Evolutionary conservation across 257 asterid genomes (phyloP), one percentile per base, ranked within the genome.

Genomic region (Phtheirospermum japonicum): DNA sequence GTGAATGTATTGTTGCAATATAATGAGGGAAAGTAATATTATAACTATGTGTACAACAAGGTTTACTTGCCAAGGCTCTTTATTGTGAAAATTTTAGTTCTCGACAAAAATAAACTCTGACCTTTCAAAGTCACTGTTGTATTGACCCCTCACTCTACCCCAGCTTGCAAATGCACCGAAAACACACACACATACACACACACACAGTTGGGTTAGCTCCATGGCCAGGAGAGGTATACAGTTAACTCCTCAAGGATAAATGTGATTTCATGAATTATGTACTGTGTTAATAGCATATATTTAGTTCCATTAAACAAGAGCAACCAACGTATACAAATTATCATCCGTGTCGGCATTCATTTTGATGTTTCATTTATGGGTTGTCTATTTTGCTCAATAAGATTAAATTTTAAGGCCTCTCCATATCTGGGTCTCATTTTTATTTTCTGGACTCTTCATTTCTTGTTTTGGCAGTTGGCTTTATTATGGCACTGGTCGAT

Each of bases 381-480:
- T 26, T 23, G 17, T 26, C 4, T 12, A 28, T 53, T 53, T 28
- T 53, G 37, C 59, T 53, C 33, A 37, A 36, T 23, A 37, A 48
- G 7, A 48, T 46, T 46, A 26, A 12, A 18, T 39, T 37, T 19
- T 42, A 36, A 34, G 58, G 34, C 4, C 45, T 63, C 14, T 49
- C 40, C 28, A 1, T 48, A 46, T 14, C 50, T 8, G 49, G 63
- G 20, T 17, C 63, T 40, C 5, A 16, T 28, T 26, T 65, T n/a
- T 13, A 12, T 13, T 20, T 26, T 26, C n/a, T 31, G 45, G 28
- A 42, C 40, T 65, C 9, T 39, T 2, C 6, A 16, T 16, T 40
- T 56, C 26, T 14, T 39, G 57, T 66, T 55, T 65, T 42, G 37
- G 63, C 71, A 42, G 71, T 45, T 28, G 57, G 64, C 48, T 5